A percentile compares a stretch with the other conserved stretches of the same genome.
These are phyloP conservation scores for Fusarium sp. DNA, from an alignment of 2,329 filamentous ascomycete species.

Conservation along the genomic window DNA sequence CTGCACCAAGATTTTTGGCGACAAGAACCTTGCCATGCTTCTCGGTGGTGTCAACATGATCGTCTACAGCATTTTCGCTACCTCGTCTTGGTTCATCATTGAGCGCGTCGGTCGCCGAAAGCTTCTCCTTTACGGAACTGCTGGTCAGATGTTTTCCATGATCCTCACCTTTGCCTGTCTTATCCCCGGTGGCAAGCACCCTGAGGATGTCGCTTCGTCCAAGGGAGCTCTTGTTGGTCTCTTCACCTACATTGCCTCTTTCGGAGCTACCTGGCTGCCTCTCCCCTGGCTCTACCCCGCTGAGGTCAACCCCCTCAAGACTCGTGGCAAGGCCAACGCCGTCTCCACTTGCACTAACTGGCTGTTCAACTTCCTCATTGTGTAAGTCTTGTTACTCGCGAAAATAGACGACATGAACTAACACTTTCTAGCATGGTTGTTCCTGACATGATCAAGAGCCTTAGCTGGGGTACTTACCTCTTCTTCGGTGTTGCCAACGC, in stretches of 20 bases:
- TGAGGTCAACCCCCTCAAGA: constrained; percentile 64
- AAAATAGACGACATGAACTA: background rate
- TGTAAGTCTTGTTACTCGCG: constrained; percentile 42
- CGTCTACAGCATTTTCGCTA: constrained; percentile 68
- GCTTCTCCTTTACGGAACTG: constrained; percentile 58
- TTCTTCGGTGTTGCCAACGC: constrained; percentile 66
- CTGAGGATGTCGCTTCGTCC: constrained; percentile 58
- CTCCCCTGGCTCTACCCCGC: constrained; percentile 71
- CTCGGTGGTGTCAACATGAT: constrained; percentile 64
- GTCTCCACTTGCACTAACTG: constrained; percentile 74
- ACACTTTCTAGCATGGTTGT: constrained; percentile 61
- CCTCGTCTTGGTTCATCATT: constrained; percentile 65
- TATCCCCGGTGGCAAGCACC: constrained; percentile 68
- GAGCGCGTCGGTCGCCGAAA: constrained; percentile 60
- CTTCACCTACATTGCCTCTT: constrained; percentile 77
- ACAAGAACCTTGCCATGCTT: constrained; percentile 60
- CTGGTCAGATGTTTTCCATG: constrained; percentile 66
- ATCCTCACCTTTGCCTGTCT: constrained; percentile 72
- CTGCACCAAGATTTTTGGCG: constrained; percentile 52
- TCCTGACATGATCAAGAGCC: constrained; percentile 71
- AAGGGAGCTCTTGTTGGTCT: constrained; percentile 77
- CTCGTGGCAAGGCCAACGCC: constrained; percentile 59
- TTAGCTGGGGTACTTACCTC: constrained; percentile 62
- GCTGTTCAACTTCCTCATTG: constrained; percentile 60
- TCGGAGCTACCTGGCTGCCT: constrained; percentile 73